phyloP scores from a whole-genome alignment of 2,329 filamentous ascomycete species.

The Neonectria magnoliae region DNA sequence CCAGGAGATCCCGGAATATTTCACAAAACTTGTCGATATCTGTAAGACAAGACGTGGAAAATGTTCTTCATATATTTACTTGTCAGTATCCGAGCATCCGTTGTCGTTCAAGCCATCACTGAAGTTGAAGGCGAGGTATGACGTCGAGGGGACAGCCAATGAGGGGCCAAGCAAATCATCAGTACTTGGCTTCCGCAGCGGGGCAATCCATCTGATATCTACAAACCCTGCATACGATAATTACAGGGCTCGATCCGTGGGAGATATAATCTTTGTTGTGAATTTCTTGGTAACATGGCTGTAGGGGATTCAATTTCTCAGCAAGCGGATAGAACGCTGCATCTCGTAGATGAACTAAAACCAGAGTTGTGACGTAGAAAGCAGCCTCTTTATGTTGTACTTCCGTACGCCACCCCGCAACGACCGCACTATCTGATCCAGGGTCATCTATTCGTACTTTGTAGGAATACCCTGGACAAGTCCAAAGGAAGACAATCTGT shows the following conservation, averaged over 20 bases:
- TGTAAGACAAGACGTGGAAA: no score
- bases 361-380: background rate
- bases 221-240: background rate
- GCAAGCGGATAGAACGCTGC: background rate
- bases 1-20: no score
- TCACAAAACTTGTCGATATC: background rate
- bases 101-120: background rate
- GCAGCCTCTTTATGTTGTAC: background rate
- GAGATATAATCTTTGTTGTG: background rate
- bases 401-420: background rate
- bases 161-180: constrained; percentile 7
- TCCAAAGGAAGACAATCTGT: background rate
- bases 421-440: background rate
- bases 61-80: no score
- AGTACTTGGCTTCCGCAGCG: background rate
- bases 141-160: constrained; percentile 8
- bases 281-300: background rate
- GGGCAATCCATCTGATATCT: background rate
- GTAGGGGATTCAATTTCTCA: background rate
- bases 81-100: background rate
- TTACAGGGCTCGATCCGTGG: background rate
- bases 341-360: background rate
- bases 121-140: background rate
- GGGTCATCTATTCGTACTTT: background rate
- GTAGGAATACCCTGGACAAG: background rate